Conservation (phyloP, 768 basidiomycete genomes). For the Cystofilobasidium macerans region DNA sequence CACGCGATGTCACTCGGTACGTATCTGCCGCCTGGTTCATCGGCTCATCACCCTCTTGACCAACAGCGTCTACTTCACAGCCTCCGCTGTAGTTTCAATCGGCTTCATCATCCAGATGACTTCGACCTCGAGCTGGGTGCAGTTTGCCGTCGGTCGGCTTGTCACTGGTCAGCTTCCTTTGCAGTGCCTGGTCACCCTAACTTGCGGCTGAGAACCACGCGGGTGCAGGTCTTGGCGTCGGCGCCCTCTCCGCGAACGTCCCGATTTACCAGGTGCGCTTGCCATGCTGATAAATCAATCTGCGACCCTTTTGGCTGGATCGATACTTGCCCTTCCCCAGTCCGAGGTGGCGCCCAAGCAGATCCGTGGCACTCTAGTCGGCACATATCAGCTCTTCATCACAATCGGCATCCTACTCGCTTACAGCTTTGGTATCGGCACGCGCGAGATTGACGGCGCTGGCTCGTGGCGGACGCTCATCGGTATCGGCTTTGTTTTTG, state of each 20-base stretch:
- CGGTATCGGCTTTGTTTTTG: constrained; percentile 5
- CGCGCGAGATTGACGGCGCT: neutral
- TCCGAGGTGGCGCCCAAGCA: constrained; percentile 62
- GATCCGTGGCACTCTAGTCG: constrained; percentile 50
- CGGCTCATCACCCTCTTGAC: no score
- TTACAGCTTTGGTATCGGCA: constrained; percentile 13
- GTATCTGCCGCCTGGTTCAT: constrained; percentile 50
- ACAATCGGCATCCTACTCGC: constrained; percentile 11
- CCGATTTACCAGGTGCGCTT: no score
- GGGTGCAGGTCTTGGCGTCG: constrained; percentile 62
- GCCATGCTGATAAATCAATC: no score
- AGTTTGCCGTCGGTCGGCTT: constrained; percentile 47
- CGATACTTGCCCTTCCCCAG: no score
- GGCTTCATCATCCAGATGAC: constrained; percentile 40
- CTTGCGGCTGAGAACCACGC: no score
- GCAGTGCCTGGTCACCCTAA: no score
- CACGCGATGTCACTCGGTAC: constrained; percentile 58
- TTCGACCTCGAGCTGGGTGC: neutral
- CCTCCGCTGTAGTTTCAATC: no score
- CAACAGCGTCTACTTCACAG: no score
- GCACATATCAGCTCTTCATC: constrained; percentile 1
- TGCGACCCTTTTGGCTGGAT: no score
- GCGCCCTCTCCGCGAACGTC: constrained; percentile 56
- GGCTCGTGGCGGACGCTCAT: constrained; percentile 49
- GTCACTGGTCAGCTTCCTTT: no score